phyloP scores from a whole-genome alignment of 129 eudicot species.

The Flaveria linearis region DNA sequence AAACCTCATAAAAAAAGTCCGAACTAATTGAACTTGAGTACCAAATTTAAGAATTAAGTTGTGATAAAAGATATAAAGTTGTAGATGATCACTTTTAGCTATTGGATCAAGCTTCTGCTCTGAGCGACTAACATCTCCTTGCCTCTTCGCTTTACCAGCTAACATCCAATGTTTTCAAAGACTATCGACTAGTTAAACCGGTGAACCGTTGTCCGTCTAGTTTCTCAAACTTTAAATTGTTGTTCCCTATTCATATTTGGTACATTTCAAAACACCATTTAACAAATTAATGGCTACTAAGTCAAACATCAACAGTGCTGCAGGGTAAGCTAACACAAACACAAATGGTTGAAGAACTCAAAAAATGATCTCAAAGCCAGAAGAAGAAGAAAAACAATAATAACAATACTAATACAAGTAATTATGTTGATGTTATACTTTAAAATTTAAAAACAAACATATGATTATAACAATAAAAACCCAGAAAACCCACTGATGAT shows the following conservation, averaged over 20 bases:
- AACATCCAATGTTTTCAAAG: not conserved
- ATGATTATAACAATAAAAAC: constrained; percentile 54
- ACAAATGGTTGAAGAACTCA: constrained; percentile 7
- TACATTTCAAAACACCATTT: not conserved
- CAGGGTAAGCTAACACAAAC: not conserved
- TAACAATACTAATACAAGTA: constrained; percentile 38
- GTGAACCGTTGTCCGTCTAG: not conserved
- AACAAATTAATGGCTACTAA: not conserved
- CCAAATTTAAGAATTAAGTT: too few relatives aligned
- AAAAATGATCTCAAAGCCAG: constrained; percentile 12
- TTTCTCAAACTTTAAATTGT: not conserved
- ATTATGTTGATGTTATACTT: constrained; percentile 62
- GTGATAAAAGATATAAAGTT: too few relatives aligned
- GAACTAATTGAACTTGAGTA: too few relatives aligned
- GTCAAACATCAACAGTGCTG: constrained; percentile 1
- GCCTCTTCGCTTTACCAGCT: not conserved
- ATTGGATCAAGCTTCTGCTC: too few relatives aligned
- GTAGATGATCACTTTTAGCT: too few relatives aligned
- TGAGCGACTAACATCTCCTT: too few relatives aligned
- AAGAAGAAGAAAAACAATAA: not conserved
- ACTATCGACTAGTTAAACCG: not conserved
- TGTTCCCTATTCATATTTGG: constrained; percentile 14
- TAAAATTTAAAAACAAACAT: constrained; percentile 47
- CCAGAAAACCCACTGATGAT: constrained; percentile 40
- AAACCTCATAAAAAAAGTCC: too few relatives aligned